Base-by-base conservation (phyloP, 2,329 filamentous ascomycete genomes). In the Ceratocystis lukuohia region DNA sequence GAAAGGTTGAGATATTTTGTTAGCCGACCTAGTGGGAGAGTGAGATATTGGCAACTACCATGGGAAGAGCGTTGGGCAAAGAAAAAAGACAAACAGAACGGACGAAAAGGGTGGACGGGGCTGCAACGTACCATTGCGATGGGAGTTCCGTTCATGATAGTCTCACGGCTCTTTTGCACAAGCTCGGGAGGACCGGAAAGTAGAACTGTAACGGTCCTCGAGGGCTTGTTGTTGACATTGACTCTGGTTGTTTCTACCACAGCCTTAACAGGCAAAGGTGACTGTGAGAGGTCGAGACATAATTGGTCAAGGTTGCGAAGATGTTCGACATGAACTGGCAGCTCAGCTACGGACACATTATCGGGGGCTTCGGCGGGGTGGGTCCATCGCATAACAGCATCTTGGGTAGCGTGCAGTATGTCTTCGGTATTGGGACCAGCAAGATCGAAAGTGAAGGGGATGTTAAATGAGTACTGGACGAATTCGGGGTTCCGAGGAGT, bases 391-490 rank as follows among this genome's bases (percentile, higher is more conserved):
- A 93, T 84, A 70, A 96, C 86, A 68, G 93, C 92, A 71, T 91
- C 89, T 67, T 86, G 85, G 70, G 89, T 96, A 70, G 93, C 91
- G 77, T 96, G 93, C 69, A 97, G 84, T 72, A 99, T 90, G 76
- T 97, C 92, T 76, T 96, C 91, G 71, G 88, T 88, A 73, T 97
- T 91, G 70, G 94, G 94, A 44, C 94, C 94, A 69, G 89, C 84
- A 69, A 99, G 85, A 72, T 93, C 93, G 70, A 90, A 96, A 71
- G 91, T 87, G 77, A 97, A 96, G 69, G 94, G 94, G 62, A 99
- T 88, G 75, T 96, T 97, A 85, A 99, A 97, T 70, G 91, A 93
- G 75, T 96, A 88, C 76, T 95, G 91, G 76, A 97, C 64, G 41
- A 62, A 46, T 37, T 65, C 66, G 25, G 66, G 68, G 25, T 59